Base-by-base conservation (phyloP, 1,284 basidiomycete genomes). In the Malassezia nana region DNA sequence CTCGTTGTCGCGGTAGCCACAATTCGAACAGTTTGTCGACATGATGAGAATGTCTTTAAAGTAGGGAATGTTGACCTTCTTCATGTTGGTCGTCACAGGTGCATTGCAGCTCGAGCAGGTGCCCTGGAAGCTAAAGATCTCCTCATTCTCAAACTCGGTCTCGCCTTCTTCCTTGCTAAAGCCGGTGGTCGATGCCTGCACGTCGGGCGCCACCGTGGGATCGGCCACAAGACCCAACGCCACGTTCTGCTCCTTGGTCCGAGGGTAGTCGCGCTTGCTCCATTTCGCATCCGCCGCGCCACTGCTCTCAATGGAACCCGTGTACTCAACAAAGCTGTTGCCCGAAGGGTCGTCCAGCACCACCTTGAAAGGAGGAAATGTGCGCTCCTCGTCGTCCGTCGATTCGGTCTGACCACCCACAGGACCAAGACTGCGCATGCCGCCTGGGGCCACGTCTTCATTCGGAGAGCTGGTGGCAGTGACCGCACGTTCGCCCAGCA, bases 11-110 rank as follows among this genome's bases (percentile, higher is more conserved):
- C 89, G 81, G 77, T 96, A 98, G 1, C 92, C 92, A 75, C 92
- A 98, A 51, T 78, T 76, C 51, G 89, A 87, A 75, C 94, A 98
- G 73, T 95, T 94, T 24, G 91, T 92, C 24, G 91, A 94, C 92
- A 98, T 98, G 77, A 99, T 91, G 59, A 98, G 78, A 57, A 92
- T 86, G 70, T 99, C 90, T 86, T 98, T 89, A 81, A 99, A 98
- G 77, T 99, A 92, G 0, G 94, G 94, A 63, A 99, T 96, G 67
- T 84, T 84, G 66, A 98, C 86, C 71, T 87, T 89, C 80, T 98
- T 92, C 88, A 98, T 95, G 63, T 84, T 78, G 0, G 92, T 98
- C 69, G 89, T 81, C 20, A 89, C 78, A 7, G 82, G 79, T 58
- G 85, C 84, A 2, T 85, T 84, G 75, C 94, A 99, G 59, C 86